phyloP scores from a whole-genome alignment of 2,329 filamentous ascomycete genomes.

The Helotiales sp. region DNA sequence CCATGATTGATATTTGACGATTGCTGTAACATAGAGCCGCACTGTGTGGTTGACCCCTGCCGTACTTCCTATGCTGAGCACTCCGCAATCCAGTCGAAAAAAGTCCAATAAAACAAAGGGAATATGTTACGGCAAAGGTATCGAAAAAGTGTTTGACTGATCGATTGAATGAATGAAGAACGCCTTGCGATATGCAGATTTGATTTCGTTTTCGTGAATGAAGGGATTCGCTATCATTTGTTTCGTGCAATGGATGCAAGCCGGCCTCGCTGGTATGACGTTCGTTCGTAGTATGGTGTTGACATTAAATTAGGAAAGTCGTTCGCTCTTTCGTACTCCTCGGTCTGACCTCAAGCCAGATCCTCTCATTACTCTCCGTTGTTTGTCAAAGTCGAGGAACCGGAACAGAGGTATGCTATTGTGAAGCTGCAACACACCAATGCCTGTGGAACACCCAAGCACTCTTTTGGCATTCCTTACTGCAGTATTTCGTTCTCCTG shows the following conservation, averaged over 20 bases:
- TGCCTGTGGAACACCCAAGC: slow-evolving; percentile 98
- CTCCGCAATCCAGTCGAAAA: neutral
- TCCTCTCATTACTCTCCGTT: slow-evolving; percentile 19
- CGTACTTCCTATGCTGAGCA: neutral
- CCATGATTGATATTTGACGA: slow-evolving; percentile 1
- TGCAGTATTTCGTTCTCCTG: slow-evolving; percentile 97
- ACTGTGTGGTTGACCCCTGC: neutral
- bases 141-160: slow-evolving; percentile 26
- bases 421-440: slow-evolving; percentile 82
- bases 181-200: slow-evolving; percentile 35
- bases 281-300: slow-evolving; percentile 24
- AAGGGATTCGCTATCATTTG: slow-evolving; percentile 29
- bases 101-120: slow-evolving; percentile 18
- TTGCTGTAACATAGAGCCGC: neutral
- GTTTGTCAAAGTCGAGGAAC: slow-evolving; percentile 1
- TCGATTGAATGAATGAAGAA: slow-evolving; percentile 27
- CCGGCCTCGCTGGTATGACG: slow-evolving; percentile 24
- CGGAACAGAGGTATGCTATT: slow-evolving; percentile 26
- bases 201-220: slow-evolving; percentile 28
- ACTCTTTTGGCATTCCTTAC: slow-evolving; percentile 99
- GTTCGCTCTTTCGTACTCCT: slow-evolving; percentile 21
- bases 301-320: slow-evolving; percentile 39
- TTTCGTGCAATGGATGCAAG: slow-evolving; percentile 29
- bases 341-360: slow-evolving; percentile 24
- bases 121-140: slow-evolving; percentile 33